A percentile compares a stretch with the other conserved stretches of the same genome.
phyloP scores from a whole-genome alignment of 192 early-diverging fungal species.

The Entomortierella beljakovae region DNA sequence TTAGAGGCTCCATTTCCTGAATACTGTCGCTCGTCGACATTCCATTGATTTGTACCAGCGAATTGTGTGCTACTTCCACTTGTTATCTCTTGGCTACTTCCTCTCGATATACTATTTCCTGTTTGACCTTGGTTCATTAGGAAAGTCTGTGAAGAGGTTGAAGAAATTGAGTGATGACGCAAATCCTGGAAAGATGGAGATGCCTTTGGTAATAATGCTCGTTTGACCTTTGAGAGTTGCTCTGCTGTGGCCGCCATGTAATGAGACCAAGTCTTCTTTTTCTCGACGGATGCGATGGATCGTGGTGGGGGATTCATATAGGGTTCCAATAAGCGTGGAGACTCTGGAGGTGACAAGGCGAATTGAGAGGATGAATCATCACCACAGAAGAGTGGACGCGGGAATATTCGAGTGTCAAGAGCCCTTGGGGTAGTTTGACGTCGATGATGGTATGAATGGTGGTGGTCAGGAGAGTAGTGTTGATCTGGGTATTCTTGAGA shows the following conservation, averaged over 20 bases:
- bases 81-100: background rate
- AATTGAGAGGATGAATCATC: constrained; percentile 1
- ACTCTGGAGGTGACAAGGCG: constrained; percentile 30
- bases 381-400: constrained; percentile 18
- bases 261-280: constrained; percentile 35
- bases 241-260: constrained; percentile 37
- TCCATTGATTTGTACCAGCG: background rate
- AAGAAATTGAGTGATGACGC: background rate
- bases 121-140: background rate
- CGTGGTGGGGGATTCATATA: constrained; percentile 28
- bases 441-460: constrained; percentile 14
- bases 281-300: constrained; percentile 7
- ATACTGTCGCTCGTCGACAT: background rate
- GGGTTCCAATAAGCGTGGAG: constrained; percentile 18
- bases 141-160: background rate
- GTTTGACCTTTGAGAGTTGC: constrained; percentile 44
- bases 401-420: background rate
- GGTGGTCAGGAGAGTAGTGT: background rate
- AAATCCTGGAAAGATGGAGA: constrained; percentile 16
- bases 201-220: constrained; percentile 21
- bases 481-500: background rate
- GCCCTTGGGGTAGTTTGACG: constrained; percentile 14
- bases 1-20: background rate
- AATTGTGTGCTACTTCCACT: background rate
- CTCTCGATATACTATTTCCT: background rate